phyloP scores from a whole-genome alignment of 768 basidiomycete genomes.

The Amylocystis lapponica region DNA sequence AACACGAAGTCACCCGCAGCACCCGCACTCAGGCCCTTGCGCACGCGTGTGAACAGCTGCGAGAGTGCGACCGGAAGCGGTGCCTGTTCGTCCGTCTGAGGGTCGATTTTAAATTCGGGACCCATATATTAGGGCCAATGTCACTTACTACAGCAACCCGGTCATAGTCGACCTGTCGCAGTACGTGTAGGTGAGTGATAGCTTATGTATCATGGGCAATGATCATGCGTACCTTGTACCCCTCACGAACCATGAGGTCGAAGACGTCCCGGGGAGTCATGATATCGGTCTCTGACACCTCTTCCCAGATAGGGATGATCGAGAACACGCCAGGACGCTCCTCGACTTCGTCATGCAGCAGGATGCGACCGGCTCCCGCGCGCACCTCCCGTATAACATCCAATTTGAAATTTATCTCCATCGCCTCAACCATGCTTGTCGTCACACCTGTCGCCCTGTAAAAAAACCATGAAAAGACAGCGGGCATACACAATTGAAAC shows the following conservation, averaged over 20 bases:
- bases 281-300: constrained; percentile 72
- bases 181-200: too few species aligned
- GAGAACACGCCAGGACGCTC: constrained; percentile 85
- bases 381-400: constrained; percentile 85
- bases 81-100: constrained; percentile 95
- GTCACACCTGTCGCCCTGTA: constrained; percentile 88
- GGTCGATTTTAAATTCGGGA: background rate
- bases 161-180: constrained; percentile 71
- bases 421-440: constrained; percentile 82
- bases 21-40: constrained; percentile 37
- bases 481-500: background rate
- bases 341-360: constrained; percentile 95
- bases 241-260: constrained; percentile 65
- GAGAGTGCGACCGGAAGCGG: constrained; percentile 85
- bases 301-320: constrained; percentile 95
- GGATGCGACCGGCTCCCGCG: constrained; percentile 64
- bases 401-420: constrained; percentile 83
- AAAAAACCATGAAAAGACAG: background rate
- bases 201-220: background rate
- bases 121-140: background rate
- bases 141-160: constrained; percentile 82
- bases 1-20: constrained; percentile 78
- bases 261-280: constrained; percentile 86
- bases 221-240: constrained; percentile 50
- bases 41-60: constrained; percentile 72